phyloP scores from a whole-genome alignment of 768 basidiomycete species.

The Nidularia pulvinata region DNA sequence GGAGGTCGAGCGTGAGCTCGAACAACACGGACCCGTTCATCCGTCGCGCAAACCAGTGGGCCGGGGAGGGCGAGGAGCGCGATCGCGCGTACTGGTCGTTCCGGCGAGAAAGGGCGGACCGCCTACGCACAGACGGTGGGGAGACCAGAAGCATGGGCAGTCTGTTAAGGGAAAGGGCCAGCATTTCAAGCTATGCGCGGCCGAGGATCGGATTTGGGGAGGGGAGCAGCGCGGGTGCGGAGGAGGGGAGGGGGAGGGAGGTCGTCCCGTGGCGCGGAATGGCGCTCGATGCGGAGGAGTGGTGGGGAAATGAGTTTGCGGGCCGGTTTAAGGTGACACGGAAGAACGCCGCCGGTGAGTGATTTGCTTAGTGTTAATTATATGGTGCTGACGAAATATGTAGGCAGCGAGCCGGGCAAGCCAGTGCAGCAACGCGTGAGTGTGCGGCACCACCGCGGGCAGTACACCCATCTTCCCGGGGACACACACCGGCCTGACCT shows the following conservation, averaged over 20 bases:
- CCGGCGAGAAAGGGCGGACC: neutral
- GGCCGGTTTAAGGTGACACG: slow-evolving; percentile 66
- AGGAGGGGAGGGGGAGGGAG: slow-evolving; percentile 20
- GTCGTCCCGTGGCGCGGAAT: slow-evolving; percentile 42
- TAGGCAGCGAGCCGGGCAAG: slow-evolving; percentile 52
- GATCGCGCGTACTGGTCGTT: neutral
- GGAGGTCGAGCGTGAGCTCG: neutral
- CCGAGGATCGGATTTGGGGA: slow-evolving; percentile 6
- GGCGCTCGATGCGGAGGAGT: slow-evolving; percentile 53
- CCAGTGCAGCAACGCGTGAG: slow-evolving; percentile 70
- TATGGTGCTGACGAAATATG: neutral
- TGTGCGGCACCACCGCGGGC: slow-evolving; percentile 44
- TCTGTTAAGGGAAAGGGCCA: slow-evolving; percentile 20
- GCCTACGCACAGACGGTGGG: slow-evolving; percentile 1
- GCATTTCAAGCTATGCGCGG: neutral
- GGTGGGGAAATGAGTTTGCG: slow-evolving; percentile 65
- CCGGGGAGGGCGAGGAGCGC: neutral
- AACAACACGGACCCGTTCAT: neutral
- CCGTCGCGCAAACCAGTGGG: neutral
- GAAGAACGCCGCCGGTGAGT: slow-evolving; percentile 37
- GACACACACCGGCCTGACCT: slow-evolving; percentile 19
- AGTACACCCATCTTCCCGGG: too few relatives aligned
- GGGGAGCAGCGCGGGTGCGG: slow-evolving; percentile 7
- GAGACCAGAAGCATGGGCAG: slow-evolving; percentile 4
- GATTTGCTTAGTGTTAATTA: slow-evolving; percentile 3